Base-by-base conservation (phyloP, 2,329 filamentous ascomycete genomes). In the Zymoseptoria brevis region DNA sequence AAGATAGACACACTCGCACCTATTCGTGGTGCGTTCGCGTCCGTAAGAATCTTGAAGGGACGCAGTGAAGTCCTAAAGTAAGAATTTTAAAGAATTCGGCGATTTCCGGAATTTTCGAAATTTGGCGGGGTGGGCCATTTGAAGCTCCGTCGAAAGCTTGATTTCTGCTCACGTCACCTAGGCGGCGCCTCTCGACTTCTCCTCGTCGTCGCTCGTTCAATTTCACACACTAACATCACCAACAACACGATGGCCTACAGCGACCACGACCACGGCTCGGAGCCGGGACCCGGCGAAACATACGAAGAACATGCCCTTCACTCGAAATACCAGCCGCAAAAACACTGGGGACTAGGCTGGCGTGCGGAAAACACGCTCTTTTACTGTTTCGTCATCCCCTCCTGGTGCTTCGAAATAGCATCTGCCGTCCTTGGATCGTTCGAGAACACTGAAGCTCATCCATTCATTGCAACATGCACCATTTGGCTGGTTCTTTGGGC, bases 401-500 rank as follows among this genome's bases (percentile, higher is more conserved):
- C 64, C 41, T 70, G 67, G 66, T 60, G 54, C 29, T 62, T 67
- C 45, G 64, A 67, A 26, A 70, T 72, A 55, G 67, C 64, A 4
- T 66, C 70, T 3, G 68, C 68, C 26, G 68, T 61, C 6, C 54
- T 64, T 0, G 70, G 64, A 9, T 56, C 61, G 26, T 67, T 64
- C 53, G 54, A 61, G 5, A 57, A 59, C 13, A 68, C 69, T 2
- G 53, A 53, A 21, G 58, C 58, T 6, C 24, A 58, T 7, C 58
- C 66, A 1, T 72, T 72, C 56, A 68, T 69, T 48, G 68, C 57
- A 6, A 61, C 56, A 5, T 61, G 64, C 4, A 61, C 62, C 6
- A 65, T 69, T 49, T 67, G 68, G 64, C 62, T 69, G 16, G 62
- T 68, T 13, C 63, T 71, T 24, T 72, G 70, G 71, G 65, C 65